Conservation (phyloP, 345 rosid genomes). For the Heritiera littoralis region DNA sequence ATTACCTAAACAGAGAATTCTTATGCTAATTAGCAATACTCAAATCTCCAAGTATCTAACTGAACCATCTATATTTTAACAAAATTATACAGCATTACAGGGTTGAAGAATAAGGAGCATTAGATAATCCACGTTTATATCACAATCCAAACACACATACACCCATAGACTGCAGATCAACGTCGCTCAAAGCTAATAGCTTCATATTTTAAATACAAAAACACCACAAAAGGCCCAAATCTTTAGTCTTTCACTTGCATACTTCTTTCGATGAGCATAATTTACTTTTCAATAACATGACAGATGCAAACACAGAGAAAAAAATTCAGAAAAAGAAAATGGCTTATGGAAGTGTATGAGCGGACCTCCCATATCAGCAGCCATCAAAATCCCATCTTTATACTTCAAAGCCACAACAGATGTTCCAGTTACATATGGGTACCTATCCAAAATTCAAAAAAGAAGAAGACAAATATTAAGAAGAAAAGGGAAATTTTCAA, state of each 20-base stretch:
- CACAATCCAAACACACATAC: background rate
- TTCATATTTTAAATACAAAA: background rate
- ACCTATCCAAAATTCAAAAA: slow-evolving; percentile 38
- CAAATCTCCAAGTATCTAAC: background rate
- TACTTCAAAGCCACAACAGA: slow-evolving; percentile 92
- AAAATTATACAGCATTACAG: background rate
- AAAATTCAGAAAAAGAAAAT: background rate
- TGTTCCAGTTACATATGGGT: slow-evolving; percentile 95
- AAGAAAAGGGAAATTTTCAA: background rate
- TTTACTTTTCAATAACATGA: background rate
- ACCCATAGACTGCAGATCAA: background rate
- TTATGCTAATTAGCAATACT: background rate
- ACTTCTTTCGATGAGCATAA: background rate
- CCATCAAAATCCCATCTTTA: slow-evolving; percentile 94
- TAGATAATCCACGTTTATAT: background rate
- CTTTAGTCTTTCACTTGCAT: background rate
- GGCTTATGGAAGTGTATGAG: background rate
- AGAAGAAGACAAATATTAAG: slow-evolving; percentile 8
- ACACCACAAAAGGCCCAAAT: background rate
- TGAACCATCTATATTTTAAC: background rate
- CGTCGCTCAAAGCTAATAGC: background rate
- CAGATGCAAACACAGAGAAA: background rate
- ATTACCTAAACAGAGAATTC: slow-evolving; percentile 4
- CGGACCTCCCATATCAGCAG: slow-evolving; percentile 94
- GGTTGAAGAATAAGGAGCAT: background rate